A percentile compares a stretch with the other conserved stretches of the same genome.
Evolutionary conservation across 192 early-diverging fungal species (phyloP).

Genomic region (Backusella parvicylindrica): DNA sequence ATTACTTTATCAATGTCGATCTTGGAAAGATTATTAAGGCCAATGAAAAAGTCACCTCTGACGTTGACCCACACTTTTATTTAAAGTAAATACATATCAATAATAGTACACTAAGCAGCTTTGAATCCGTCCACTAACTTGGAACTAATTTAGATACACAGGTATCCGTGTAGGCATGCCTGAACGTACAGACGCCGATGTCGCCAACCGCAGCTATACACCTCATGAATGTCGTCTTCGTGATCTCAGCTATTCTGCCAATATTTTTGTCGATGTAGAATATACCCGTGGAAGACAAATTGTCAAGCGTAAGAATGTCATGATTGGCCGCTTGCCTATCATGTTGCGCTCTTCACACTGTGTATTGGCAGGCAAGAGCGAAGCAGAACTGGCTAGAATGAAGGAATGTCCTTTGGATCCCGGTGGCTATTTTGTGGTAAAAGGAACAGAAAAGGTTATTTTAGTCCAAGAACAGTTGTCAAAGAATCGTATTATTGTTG

Average conservation of each 20-base stretch:
- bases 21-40: conserved; percentile 92
- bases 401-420: conserved; percentile 96
- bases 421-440: conserved; percentile 95
- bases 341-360: conserved; percentile 92
- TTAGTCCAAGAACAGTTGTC: conserved; percentile 98
- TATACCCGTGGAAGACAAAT: conserved; percentile 82
- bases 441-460: conserved; percentile 96
- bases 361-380: conserved; percentile 70
- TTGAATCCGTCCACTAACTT: not conserved
- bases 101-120: not conserved
- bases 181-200: conserved; percentile 72
- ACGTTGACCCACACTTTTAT: conserved; percentile 92
- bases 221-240: conserved; percentile 96
- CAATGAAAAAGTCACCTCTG: conserved; percentile 85
- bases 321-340: conserved; percentile 93
- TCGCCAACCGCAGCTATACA: conserved; percentile 70
- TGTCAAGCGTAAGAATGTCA: conserved; percentile 76
- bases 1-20: conserved; percentile 96
- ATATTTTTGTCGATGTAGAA: conserved; percentile 91
- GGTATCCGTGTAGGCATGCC: conserved; percentile 86
- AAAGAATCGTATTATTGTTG: conserved; percentile 97
- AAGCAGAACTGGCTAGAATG: conserved; percentile 82
- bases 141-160: conserved; percentile 57
- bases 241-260: conserved; percentile 91
- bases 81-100: conserved; percentile 57